phyloP scores from a whole-genome alignment of 768 basidiomycete genomes.

The Neoboletus brunneissimus region DNA sequence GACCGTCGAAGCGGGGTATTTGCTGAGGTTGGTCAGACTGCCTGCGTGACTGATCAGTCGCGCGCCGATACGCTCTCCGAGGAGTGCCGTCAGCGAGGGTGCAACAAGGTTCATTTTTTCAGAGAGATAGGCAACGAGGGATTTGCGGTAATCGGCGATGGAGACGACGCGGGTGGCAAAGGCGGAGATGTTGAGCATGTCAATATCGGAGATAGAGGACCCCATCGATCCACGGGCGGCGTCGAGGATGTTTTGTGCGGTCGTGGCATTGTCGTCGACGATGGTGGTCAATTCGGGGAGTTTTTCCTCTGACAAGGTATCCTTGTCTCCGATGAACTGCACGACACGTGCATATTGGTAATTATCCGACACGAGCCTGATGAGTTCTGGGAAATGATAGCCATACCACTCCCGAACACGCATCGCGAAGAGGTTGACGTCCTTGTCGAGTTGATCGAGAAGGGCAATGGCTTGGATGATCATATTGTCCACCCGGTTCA shows the following conservation, averaged over 20 bases:
- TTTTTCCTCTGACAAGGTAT: constrained; percentile 72
- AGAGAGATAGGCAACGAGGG: constrained; percentile 77
- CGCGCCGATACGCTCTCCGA: constrained; percentile 91
- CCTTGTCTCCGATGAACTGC: constrained; percentile 88
- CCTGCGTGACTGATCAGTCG: constrained; percentile 94
- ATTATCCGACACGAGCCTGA: constrained; percentile 91
- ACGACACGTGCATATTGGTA: constrained; percentile 87
- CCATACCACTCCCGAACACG: constrained; percentile 99
- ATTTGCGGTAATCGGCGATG: constrained; percentile 91
- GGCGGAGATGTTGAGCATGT: constrained; percentile 92
- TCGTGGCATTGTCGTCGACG: constrained; percentile 77
- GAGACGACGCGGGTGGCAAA: constrained; percentile 91
- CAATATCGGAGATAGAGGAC: constrained; percentile 83
- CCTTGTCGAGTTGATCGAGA: constrained; percentile 98
- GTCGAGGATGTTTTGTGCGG: constrained; percentile 92
- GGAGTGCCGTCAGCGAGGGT: constrained; percentile 84
- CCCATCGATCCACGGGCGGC: constrained; percentile 96
- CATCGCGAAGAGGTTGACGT: constrained; percentile 99
- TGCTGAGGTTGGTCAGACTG: constrained; percentile 93
- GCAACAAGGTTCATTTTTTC: constrained; percentile 99
- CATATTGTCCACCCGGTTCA: constrained; percentile 97
- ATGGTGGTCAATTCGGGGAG: constrained; percentile 75
- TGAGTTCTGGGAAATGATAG: constrained; percentile 97
- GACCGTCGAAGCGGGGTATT: constrained; percentile 97
- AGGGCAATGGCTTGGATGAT: constrained; percentile 99